Percentiles rank a stretch among this genome's conserved stretches.
These are phyloP conservation scores for Berkeleyomyces rouxiae DNA, from an alignment of 2,329 filamentous ascomycete species.

Conservation along the genomic window DNA sequence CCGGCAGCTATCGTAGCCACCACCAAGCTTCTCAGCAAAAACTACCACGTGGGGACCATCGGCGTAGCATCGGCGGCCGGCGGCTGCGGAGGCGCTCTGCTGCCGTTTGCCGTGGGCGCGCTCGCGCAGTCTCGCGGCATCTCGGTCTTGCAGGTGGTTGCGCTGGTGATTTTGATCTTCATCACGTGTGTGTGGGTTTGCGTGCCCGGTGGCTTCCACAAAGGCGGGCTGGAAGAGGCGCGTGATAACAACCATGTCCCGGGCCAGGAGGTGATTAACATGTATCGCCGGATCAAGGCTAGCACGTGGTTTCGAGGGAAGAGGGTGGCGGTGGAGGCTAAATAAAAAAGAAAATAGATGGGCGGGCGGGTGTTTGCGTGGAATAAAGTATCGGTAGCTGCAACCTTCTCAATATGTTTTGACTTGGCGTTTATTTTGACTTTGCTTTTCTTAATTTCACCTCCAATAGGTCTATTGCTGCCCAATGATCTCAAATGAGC, in stretches of 20 bases:
- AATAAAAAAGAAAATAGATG: neutral
- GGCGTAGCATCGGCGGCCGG: constrained; percentile 69
- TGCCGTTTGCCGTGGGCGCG: constrained; percentile 52
- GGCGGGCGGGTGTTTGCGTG: neutral
- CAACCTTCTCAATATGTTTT: neutral
- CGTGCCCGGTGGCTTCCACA: constrained; percentile 25
- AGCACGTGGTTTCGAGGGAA: neutral
- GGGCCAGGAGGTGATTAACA: constrained; percentile 1
- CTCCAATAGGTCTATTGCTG: neutral
- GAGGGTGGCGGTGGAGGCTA: neutral
- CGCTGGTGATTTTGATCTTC: constrained; percentile 30
- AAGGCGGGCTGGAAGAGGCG: constrained; percentile 27
- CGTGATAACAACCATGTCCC: constrained; percentile 19
- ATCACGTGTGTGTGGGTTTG: constrained; percentile 30
- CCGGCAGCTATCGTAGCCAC: constrained; percentile 56
- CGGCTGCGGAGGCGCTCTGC: constrained; percentile 49
- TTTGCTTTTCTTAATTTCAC: neutral
- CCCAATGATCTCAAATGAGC: neutral
- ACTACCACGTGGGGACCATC: constrained; percentile 63
- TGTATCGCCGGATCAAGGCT: neutral
- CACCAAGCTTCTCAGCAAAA: constrained; percentile 55
- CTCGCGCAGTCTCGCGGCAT: constrained; percentile 44
- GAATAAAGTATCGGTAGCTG: neutral
- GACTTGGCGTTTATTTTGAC: neutral
- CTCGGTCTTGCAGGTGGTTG: constrained; percentile 38